Evolutionary conservation across 2,329 filamentous ascomycete genomes (phyloP).

Genomic region (Torrubiella hemipterigena): DNA sequence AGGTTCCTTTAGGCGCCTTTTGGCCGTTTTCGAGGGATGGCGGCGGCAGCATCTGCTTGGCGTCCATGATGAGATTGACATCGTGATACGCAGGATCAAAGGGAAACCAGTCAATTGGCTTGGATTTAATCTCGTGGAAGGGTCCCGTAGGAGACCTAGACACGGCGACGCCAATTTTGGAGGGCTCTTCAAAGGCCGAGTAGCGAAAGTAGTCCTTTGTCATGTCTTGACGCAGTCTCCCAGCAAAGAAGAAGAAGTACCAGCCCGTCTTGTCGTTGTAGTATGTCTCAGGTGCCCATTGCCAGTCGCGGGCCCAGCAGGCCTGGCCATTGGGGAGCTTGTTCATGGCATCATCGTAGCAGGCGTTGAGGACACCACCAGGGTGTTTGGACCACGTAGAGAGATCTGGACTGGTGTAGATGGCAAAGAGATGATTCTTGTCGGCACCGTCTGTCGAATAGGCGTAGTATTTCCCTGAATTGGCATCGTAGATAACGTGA

Average conservation of each 20-base stretch:
- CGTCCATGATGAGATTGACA: conserved; percentile 24
- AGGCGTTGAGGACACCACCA: conserved; percentile 19
- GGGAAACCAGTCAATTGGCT: conserved; percentile 20
- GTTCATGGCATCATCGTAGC: conserved; percentile 17
- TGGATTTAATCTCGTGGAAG: conserved; percentile 17
- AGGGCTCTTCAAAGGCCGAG: conserved; percentile 21
- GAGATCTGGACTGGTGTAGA: conserved; percentile 22
- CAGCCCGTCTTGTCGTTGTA: conserved; percentile 21
- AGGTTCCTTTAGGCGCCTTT: conserved; percentile 20
- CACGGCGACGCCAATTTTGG: conserved; percentile 21
- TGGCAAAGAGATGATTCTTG: conserved; percentile 17
- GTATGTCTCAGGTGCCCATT: conserved; percentile 23
- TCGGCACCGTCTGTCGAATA: conserved; percentile 24
- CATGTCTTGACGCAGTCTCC: conserved; percentile 18
- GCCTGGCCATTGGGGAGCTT: conserved; percentile 17
- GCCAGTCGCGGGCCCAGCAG: conserved; percentile 23
- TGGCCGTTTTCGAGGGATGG: conserved; percentile 13
- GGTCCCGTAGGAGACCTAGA: conserved; percentile 20
- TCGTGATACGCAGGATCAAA: conserved; percentile 22
- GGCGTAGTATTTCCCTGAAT: conserved; percentile 18
- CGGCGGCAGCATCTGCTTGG: conserved; percentile 20
- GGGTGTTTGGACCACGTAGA: conserved; percentile 21
- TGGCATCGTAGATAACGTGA: conserved; percentile 18
- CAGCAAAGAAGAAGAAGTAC: conserved; percentile 25
- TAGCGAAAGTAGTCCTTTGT: conserved; percentile 20